Conservation (phyloP, 805 yeast species). For the Candida tibetensis region DNA sequence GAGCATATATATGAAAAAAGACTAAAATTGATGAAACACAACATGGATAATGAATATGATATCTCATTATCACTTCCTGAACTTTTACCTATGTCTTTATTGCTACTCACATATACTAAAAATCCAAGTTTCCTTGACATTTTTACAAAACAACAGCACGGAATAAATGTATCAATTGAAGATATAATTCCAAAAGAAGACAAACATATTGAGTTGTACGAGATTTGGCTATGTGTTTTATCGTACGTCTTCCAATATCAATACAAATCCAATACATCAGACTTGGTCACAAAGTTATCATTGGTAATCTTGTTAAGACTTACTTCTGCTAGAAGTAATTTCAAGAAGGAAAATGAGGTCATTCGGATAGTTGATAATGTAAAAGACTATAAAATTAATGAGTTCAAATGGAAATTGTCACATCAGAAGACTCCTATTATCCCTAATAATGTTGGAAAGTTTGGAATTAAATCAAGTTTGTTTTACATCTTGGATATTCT, state of each 20-base stretch:
- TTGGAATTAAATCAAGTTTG: slow-evolving; percentile 26
- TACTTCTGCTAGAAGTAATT: slow-evolving; percentile 10
- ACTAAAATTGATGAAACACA: slow-evolving; percentile 7
- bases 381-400: slow-evolving; percentile 25
- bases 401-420: slow-evolving; percentile 41
- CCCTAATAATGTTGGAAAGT: slow-evolving; percentile 22
- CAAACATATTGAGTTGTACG: slow-evolving; percentile 18
- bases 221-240: slow-evolving; percentile 35
- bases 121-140: slow-evolving; percentile 15
- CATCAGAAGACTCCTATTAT: slow-evolving; percentile 38
- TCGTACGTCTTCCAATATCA: slow-evolving; percentile 41
- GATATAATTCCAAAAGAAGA: slow-evolving; percentile 13
- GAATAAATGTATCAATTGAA: slow-evolving; percentile 12
- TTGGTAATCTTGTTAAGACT: slow-evolving; percentile 27
- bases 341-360: slow-evolving; percentile 1
- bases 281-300: slow-evolving; percentile 24
- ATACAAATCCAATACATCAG: slow-evolving; percentile 24
- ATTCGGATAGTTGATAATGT: slow-evolving; percentile 7
- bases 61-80: slow-evolving; percentile 14
- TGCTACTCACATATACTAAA: slow-evolving; percentile 13
- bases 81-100: slow-evolving; percentile 17
- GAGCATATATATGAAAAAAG: slow-evolving; percentile 12
- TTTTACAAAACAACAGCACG: slow-evolving; percentile 15
- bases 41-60: slow-evolving; percentile 7
- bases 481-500: slow-evolving; percentile 33